Base-by-base conservation (phyloP, 495 filamentous ascomycete genomes). In the Penicillium canariense region DNA sequence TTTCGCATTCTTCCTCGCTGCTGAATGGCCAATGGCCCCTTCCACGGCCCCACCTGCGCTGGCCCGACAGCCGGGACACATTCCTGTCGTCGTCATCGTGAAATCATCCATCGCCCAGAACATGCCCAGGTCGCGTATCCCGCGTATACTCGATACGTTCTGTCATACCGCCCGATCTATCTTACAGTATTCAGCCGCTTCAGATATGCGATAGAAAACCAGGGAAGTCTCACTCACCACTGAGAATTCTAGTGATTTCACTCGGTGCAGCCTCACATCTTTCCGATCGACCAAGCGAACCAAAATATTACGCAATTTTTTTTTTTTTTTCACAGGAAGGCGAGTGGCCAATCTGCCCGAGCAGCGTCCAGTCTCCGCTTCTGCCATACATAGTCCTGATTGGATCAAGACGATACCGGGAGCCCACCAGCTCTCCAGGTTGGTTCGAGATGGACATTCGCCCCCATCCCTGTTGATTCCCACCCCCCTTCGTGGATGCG, bases 51-150 rank as follows among this genome's bases (percentile, higher is more conserved):
- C 36, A 50, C 48, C 23, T 18, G 9, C 8, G 14, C 30, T 39
- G 27, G 6, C 23, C 11, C 26, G 45, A 44, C 46, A 43, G 40
- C 28, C 48, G 25, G 54, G 49, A 32, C 49, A 25, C 10, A 44
- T 45, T 56, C 45, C 60, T 59, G 49, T 58, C 56, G 55, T 59
- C 60, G 60, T 62, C 60, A 62, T 62, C 60, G 52, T 62, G 60
- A 62, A 62, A 58, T 62, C 59, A 62, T 62, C 11, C 30, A 39
- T 44, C 11, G 23, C 40, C 40, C 22, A 30, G 27, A 31, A 27
- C 12, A 54, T 54, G 39, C 43, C 23, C 26, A 9, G 23, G 9
- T 15, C 43, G 23, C 26, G 43, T 30, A 32, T n/a, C n/a, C n/a
- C n/a, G n/a, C n/a, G n/a, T 46, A 30, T 12, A 46, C 43, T 46